phyloP scores from a whole-genome alignment of 1,139 yeast species.

The Yamadazyma taylorii region DNA sequence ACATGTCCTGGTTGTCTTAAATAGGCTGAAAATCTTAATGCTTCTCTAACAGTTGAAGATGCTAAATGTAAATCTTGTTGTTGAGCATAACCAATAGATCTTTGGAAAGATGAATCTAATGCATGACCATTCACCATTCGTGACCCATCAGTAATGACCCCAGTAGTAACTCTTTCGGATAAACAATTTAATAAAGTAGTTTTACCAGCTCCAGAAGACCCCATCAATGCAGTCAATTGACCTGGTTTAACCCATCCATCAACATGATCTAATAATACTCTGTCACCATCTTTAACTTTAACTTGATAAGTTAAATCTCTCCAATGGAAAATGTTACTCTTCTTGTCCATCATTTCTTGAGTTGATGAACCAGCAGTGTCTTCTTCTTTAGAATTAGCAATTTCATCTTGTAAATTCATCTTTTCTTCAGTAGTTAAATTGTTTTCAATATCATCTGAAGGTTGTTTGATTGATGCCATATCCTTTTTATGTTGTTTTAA shows the following conservation, averaged over 20 bases:
- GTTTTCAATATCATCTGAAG: slow-evolving; percentile 17
- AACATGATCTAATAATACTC: slow-evolving; percentile 64
- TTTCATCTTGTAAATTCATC: slow-evolving; percentile 21
- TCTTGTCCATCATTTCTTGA: slow-evolving; percentile 11
- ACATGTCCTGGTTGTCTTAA: slow-evolving; percentile 65
- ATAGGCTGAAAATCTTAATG: slow-evolving; percentile 68
- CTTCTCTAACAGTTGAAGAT: slow-evolving; percentile 80
- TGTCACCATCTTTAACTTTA: slow-evolving; percentile 60
- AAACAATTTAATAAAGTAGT: slow-evolving; percentile 72
- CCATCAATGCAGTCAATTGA: slow-evolving; percentile 57
- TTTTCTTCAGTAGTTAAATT: slow-evolving; percentile 17
- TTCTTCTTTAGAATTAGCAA: slow-evolving; percentile 16
- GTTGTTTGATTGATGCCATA: slow-evolving; percentile 10
- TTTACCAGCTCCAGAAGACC: slow-evolving; percentile 88
- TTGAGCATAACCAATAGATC: slow-evolving; percentile 82
- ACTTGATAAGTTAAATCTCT: slow-evolving; percentile 74
- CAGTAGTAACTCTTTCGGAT: slow-evolving; percentile 77
- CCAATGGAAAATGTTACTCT: slow-evolving; percentile 33
- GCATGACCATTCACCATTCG: slow-evolving; percentile 72
- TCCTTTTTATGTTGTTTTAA: slow-evolving; percentile 26
- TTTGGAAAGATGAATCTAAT: slow-evolving; percentile 72
- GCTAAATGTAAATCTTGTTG: slow-evolving; percentile 77
- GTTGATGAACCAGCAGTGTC: slow-evolving; percentile 15
- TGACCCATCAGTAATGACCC: slow-evolving; percentile 68
- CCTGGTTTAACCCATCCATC: slow-evolving; percentile 84